Base-by-base conservation (phyloP, 176 grass and related monocot species). In the Aegilops longissima region DNA sequence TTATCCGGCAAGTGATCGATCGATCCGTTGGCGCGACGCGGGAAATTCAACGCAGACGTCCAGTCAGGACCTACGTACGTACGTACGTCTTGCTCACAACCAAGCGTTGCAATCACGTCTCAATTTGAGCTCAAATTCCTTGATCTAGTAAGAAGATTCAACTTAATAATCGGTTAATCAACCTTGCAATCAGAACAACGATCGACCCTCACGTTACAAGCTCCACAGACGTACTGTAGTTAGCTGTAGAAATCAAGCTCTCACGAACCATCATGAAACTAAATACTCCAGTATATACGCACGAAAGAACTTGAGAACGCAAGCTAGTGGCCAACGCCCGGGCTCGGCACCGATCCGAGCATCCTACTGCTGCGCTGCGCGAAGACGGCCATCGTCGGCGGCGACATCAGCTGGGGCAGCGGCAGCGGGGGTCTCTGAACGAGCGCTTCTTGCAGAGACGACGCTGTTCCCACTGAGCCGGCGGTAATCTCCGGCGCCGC, bases 311-410 rank as follows among this genome's bases (percentile, higher is more conserved):
- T 40, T 9, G 8, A 9, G 38, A 44, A 6, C 17, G 24, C 6
- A 3, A 3, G 73, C 73, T 93, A 93, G 73, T 93, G 91, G 64
- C 91, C 91, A 8, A 90, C 85, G 81, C 91, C 91, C 51, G 91
- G 88, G 81, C 91, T 93, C 0, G 91, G 91, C 77, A 93, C 91
- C 52, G 91, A 93, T 9, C 82, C 91, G 40, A 93, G 80, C 85
- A 90, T 54, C 80, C 91, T 52, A 56, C 76, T 76, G 66, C 70
- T 40, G 45, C 44, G 27, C 6, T 1, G n/a, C 21, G 17, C 27
- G 5, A 52, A 45, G 20, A 76, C 64, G 84, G 64, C 10, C 36
- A 4, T 1, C 29, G 79, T 0, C 59, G 66, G 35, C 12, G 66
- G 65, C 25, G 74, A 33, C 17, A 39, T 42, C 9, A 1, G 61